Conservation (phyloP, 352 stramenopile genomes). For the Phytopythium delawarense region DNA sequence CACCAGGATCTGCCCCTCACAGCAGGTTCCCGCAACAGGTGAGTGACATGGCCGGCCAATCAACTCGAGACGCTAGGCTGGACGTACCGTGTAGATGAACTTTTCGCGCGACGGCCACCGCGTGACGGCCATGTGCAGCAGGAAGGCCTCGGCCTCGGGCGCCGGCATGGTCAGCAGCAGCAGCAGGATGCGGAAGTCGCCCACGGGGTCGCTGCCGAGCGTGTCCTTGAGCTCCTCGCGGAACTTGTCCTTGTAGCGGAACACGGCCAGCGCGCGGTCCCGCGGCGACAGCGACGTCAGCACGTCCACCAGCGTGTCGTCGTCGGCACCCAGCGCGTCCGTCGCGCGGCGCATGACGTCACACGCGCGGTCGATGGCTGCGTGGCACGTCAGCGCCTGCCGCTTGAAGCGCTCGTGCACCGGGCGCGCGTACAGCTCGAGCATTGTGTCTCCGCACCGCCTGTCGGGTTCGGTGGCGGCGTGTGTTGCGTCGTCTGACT, state of each 20-base stretch:
- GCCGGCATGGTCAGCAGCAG: conserved; percentile 57
- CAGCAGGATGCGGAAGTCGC: conserved; percentile 66
- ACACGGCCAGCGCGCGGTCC: conserved; percentile 55
- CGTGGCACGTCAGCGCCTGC: conserved; percentile 29
- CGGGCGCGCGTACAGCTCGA: conserved; percentile 38
- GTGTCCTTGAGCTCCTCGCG: conserved; percentile 54
- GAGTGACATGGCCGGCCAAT: background rate
- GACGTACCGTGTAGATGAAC: conserved; percentile 58
- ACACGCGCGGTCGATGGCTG: conserved; percentile 50
- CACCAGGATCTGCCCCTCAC: conserved; percentile 40
- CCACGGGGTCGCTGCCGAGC: conserved; percentile 57
- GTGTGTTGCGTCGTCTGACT: background rate
- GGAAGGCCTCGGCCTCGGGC: conserved; percentile 61
- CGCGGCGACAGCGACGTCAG: conserved; percentile 39
- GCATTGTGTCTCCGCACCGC: background rate
- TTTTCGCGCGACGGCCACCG: conserved; percentile 55
- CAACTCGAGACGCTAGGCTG: background rate
- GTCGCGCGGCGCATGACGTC: conserved; percentile 55
- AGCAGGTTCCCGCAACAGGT: background rate
- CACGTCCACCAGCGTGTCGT: conserved; percentile 47
- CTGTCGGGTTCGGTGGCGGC: background rate
- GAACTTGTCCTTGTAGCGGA: conserved; percentile 68
- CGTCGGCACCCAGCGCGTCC: conserved; percentile 67
- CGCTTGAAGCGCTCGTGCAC: conserved; percentile 33
- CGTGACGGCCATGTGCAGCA: conserved; percentile 51